Percentiles rank a stretch among this genome's conserved stretches.
These are phyloP conservation scores for Silene coronaria DNA, from an alignment of 179 eudicot species.

Conservation along the genomic window DNA sequence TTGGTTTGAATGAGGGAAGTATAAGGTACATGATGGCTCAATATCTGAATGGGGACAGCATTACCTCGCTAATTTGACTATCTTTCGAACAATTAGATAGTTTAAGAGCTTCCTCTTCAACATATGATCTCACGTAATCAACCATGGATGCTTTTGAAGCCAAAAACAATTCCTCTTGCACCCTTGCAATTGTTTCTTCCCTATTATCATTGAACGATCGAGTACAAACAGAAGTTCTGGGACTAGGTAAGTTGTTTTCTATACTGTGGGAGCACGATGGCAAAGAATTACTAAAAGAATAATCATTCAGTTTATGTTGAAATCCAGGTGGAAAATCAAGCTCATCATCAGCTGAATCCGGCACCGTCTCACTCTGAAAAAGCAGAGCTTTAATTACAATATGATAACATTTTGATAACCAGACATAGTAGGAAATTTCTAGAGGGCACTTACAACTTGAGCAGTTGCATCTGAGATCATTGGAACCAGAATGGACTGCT, in stretches of 20 bases:
- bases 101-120: constrained; percentile 51
- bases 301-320: constrained; percentile 29
- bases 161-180: constrained; percentile 54
- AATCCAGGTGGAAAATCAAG: constrained; percentile 78
- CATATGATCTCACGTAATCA: constrained; percentile 33
- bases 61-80: constrained; percentile 47
- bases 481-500: constrained; percentile 11
- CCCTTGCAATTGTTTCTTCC: constrained; percentile 37
- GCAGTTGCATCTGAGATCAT: constrained; percentile 24
- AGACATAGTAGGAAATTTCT: neutral
- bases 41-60: neutral
- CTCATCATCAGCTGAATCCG: constrained; percentile 41
- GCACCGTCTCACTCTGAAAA: constrained; percentile 33
- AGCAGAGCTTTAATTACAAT: constrained; percentile 17
- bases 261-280: constrained; percentile 26
- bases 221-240: neutral
- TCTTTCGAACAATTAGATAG: constrained; percentile 24
- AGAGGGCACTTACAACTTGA: constrained; percentile 31
- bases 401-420: neutral
- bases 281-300: constrained; percentile 17
- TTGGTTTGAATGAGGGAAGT: neutral
- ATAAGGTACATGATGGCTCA: neutral
- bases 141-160: constrained; percentile 43
- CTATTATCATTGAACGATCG: constrained; percentile 20
- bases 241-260: constrained; percentile 22